These are phyloP conservation scores for Platanus orientalis DNA, from an alignment of 164 flowering plant species.

Conservation along the genomic window DNA sequence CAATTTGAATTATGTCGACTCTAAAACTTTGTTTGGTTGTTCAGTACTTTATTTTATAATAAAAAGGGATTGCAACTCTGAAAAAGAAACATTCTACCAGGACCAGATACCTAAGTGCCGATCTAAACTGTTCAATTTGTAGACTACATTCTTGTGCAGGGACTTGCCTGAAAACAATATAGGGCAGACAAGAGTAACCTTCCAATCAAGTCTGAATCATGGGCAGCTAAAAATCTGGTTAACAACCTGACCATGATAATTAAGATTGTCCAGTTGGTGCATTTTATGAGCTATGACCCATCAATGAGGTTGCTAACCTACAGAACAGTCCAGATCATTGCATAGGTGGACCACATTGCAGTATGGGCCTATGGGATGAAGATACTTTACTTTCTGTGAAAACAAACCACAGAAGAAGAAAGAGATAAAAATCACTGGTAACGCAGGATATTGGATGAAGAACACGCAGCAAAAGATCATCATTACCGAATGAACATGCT, in stretches of 20 bases:
- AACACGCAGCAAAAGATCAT: conserved; percentile 14
- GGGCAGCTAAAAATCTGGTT: no score
- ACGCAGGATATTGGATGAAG: neutral
- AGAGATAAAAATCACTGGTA: no score
- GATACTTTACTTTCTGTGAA: neutral
- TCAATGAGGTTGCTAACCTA: neutral
- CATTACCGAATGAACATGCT: conserved; percentile 20
- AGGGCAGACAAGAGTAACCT: no score
- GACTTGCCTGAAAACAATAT: no score
- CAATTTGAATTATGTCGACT: neutral
- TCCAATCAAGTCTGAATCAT: no score
- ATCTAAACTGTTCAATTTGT: no score
- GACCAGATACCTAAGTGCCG: no score
- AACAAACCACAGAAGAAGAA: no score
- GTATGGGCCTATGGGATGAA: neutral
- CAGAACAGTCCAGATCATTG: neutral
- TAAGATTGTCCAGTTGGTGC: neutral
- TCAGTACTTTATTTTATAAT: no score
- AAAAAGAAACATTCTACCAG: no score
- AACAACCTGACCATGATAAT: neutral
- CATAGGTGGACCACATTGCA: neutral
- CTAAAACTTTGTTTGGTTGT: neutral
- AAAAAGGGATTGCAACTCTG: no score
- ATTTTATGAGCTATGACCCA: neutral
- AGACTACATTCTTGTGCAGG: no score